phyloP scores from a whole-genome alignment of 2,329 filamentous ascomycete species.

The Pyrenophora teres region DNA sequence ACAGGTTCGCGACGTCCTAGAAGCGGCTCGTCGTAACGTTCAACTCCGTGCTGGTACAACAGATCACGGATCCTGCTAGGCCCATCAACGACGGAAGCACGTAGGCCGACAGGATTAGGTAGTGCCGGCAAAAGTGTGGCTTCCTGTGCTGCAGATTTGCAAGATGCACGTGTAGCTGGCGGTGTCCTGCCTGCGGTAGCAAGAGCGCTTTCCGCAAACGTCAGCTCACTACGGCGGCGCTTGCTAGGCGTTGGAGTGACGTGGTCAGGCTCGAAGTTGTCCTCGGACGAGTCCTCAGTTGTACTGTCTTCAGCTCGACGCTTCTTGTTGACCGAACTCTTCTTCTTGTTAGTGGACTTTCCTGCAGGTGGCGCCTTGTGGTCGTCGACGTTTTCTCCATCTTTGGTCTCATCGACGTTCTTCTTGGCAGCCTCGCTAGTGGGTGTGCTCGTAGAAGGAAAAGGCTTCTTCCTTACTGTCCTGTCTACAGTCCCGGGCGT shows the following conservation, averaged over 20 bases:
- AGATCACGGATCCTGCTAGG: not conserved
- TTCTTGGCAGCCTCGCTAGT: not conserved
- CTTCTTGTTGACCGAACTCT: slow-evolving; percentile 8
- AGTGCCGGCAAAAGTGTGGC: not conserved
- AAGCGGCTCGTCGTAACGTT: slow-evolving; percentile 20
- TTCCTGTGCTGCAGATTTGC: not conserved
- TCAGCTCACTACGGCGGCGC: slow-evolving; percentile 11
- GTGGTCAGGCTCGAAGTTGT: slow-evolving; percentile 11
- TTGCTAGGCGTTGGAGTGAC: slow-evolving; percentile 16
- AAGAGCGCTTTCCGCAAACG: slow-evolving; percentile 12
- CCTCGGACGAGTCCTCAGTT: slow-evolving; percentile 10
- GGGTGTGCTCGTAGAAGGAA: not conserved
- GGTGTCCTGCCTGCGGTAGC: slow-evolving; percentile 5
- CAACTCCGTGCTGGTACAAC: slow-evolving; percentile 2
- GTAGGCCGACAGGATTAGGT: not conserved
- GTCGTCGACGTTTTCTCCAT: not conserved
- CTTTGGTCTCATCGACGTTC: not conserved
- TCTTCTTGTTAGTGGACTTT: slow-evolving; percentile 9
- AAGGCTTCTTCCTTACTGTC: slow-evolving; percentile 6
- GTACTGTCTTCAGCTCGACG: not conserved
- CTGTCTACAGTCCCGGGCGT: not conserved
- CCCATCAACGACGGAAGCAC: not conserved
- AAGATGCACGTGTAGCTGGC: slow-evolving; percentile 3
- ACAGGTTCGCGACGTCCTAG: slow-evolving; percentile 16
- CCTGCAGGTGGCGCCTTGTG: not conserved